Evolutionary conservation across 495 filamentous ascomycete species (phyloP), one percentile per base, ranked within the genome.

Genomic region (Viridothelium virens): DNA sequence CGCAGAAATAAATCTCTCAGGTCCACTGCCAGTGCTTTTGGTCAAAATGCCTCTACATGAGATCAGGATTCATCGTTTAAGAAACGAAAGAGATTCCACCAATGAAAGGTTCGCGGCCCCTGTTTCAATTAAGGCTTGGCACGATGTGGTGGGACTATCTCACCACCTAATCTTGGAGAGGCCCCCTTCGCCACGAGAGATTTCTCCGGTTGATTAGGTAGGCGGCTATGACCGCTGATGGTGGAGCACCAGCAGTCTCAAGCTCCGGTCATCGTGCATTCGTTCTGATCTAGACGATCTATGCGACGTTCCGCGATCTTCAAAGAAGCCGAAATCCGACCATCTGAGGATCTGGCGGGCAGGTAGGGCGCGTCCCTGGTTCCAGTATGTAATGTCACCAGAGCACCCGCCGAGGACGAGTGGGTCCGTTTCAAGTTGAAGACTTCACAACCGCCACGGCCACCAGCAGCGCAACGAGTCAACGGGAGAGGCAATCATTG

Each of bases 351-450:
- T 25, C 25, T 25, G 25, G 25, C 31, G 7, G 31, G 25, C 33
- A 34, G 11, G 10, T 9, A 59, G 31, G 6, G n/a, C 53, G 18
- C 5, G 3, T 44, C 7, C 41, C 41, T 11, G 18, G 53, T 36
- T 5, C 5, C 25, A 36, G 7, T 36, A 18, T 34, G 18, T 36
- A 31, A 59, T 59, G 36, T 36, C 25, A 25, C 25, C 25, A 25
- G 25, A 25, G 25, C 25, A 25, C 25, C 25, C 25, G 25, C 25
- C 25, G 25, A 25, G 25, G 25, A 25, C 25, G 25, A 36, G 53
- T 36, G 53, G 53, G 53, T 59, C 53, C 53, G 53, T 59, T 59
- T 59, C 53, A 59, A 36, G 53, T 59, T 34, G 14, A 59, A 53
- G 10, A 18, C 7, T 12, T 5, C 53, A 59, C 14, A 4, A 7